A percentile compares a stretch with the other conserved stretches of the same genome.
Conservation (phyloP, 768 basidiomycete species). For the Lentinula sp. region DNA sequence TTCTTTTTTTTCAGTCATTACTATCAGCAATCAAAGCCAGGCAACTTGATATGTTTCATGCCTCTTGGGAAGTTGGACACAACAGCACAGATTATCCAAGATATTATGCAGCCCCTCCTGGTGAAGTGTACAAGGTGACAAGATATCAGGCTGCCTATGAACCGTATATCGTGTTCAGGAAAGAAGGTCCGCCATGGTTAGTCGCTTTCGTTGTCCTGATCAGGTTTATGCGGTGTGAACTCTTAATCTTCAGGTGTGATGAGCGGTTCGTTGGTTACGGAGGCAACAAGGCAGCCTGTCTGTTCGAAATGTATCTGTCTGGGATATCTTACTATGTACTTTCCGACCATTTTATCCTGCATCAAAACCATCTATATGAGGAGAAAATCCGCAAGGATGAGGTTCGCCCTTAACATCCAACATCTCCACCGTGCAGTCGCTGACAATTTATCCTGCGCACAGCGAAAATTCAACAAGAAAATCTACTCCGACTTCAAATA, state of each 20-base stretch:
- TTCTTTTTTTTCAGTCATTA: conserved; percentile 35
- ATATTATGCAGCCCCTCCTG: conserved; percentile 55
- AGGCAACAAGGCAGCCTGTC: conserved; percentile 88
- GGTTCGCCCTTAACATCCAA: conserved; percentile 26
- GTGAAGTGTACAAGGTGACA: conserved; percentile 69
- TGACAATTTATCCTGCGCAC: background rate
- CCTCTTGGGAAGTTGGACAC: conserved; percentile 72
- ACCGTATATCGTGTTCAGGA: conserved; percentile 81
- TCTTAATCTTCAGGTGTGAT: conserved; percentile 63
- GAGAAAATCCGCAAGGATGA: conserved; percentile 68
- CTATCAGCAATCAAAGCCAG: conserved; percentile 49
- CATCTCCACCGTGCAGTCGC: background rate
- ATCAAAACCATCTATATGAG: conserved; percentile 81
- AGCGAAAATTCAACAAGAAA: conserved; percentile 74
- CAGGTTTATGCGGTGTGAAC: background rate
- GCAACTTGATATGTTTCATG: conserved; percentile 72
- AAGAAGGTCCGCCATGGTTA: conserved; percentile 70
- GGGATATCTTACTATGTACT: conserved; percentile 82
- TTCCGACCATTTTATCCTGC: conserved; percentile 82
- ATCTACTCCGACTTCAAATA: conserved; percentile 75
- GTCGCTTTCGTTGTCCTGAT: background rate
- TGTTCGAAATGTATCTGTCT: conserved; percentile 86
- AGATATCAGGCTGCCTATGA: conserved; percentile 83
- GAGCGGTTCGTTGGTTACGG: conserved; percentile 90
- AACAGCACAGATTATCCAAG: conserved; percentile 73